Conservation (phyloP, 176 grass and related monocot species). For the Areca catechu region DNA sequence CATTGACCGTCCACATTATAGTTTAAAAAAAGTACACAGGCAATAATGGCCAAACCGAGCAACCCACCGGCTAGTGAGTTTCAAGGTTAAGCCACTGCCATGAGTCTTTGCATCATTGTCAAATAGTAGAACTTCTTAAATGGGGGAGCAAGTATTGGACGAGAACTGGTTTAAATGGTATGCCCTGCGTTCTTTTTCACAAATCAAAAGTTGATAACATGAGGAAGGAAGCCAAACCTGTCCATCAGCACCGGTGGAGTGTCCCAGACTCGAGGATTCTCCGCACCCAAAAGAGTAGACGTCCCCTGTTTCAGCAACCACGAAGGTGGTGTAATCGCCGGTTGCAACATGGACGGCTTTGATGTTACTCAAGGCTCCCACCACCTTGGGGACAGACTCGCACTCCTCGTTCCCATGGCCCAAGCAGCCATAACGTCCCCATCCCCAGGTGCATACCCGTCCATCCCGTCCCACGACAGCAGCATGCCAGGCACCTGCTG, state of each 20-base stretch:
- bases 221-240: constrained; percentile 26
- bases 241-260: constrained; percentile 39
- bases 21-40: no score
- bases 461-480: constrained; percentile 83
- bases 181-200: no score
- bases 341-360: constrained; percentile 82
- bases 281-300: constrained; percentile 86
- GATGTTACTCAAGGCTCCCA: constrained; percentile 50
- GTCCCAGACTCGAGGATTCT: constrained; percentile 85
- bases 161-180: no score
- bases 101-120: no score
- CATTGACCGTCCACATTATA: no score
- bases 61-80: no score
- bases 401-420: constrained; percentile 94
- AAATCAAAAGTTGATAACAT: no score
- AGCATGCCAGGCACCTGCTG: constrained; percentile 89
- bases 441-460: constrained; percentile 88
- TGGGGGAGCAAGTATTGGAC: no score
- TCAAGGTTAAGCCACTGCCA: no score
- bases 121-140: no score
- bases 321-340: constrained; percentile 82
- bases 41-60: no score
- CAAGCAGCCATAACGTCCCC: constrained; percentile 90
- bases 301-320: constrained; percentile 66
- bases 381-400: constrained; percentile 71